phyloP scores from a whole-genome alignment of 1,284 basidiomycete genomes.

The Trametes pubescens region DNA sequence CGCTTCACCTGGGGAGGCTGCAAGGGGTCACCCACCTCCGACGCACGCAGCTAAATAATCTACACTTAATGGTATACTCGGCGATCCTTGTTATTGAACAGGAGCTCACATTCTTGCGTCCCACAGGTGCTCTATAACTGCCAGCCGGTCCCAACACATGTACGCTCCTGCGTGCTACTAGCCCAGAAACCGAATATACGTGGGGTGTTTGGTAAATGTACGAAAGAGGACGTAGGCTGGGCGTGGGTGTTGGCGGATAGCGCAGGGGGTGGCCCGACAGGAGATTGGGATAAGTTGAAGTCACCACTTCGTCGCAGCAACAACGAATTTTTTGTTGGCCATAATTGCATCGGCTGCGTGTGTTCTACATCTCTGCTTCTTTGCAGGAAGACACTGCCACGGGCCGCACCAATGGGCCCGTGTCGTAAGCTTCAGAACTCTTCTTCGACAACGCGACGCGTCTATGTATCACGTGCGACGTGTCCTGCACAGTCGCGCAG shows the following conservation, averaged over 20 bases:
- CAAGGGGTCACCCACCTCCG: too few relatives aligned
- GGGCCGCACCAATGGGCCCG: background rate
- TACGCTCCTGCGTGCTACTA: conserved; percentile 31
- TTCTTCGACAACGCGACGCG: background rate
- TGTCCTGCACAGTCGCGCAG: conserved; percentile 1
- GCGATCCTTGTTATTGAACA: too few relatives aligned
- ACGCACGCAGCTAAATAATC: too few relatives aligned
- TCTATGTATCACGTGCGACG: conserved; percentile 13
- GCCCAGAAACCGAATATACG: conserved; percentile 37
- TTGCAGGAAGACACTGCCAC: background rate
- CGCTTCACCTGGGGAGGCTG: too few relatives aligned
- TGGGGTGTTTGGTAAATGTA: conserved; percentile 35
- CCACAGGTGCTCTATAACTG: conserved; percentile 19
- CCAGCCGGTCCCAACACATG: conserved; percentile 8
- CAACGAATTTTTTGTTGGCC: background rate
- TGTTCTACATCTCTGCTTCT: background rate
- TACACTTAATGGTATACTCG: too few relatives aligned
- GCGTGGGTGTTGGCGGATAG: conserved; percentile 40
- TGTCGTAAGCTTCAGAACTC: background rate
- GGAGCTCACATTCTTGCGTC: too few relatives aligned
- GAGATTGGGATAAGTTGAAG: conserved; percentile 35
- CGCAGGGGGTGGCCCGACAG: conserved; percentile 40
- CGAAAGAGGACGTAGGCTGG: conserved; percentile 7
- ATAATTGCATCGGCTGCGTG: background rate
- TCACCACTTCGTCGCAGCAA: background rate